Conservation (phyloP, 2,329 filamentous ascomycete genomes). For the Trichoderma lentiforme region DNA sequence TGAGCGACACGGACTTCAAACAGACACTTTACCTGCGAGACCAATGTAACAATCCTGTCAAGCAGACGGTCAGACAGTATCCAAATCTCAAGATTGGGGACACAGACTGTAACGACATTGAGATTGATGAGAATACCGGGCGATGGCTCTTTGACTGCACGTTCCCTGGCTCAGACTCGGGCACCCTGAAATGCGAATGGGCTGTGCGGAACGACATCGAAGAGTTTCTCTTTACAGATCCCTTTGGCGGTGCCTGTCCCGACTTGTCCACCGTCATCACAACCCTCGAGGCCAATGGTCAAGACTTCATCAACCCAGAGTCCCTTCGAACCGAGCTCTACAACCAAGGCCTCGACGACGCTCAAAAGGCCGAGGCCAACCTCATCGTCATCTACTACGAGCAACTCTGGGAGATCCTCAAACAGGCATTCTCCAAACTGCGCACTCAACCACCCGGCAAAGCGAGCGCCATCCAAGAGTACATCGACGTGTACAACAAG, state of each 20-base stretch:
- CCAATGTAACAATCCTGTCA: slow-evolving; percentile 34
- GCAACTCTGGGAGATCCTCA: slow-evolving; percentile 32
- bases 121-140: slow-evolving; percentile 28
- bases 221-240: slow-evolving; percentile 34
- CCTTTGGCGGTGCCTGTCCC: slow-evolving; percentile 36
- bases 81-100: slow-evolving; percentile 33
- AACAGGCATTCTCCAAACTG: slow-evolving; percentile 30
- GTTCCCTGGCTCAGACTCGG: slow-evolving; percentile 34
- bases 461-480: slow-evolving; percentile 30
- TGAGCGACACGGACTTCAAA: slow-evolving; percentile 29
- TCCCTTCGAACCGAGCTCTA: slow-evolving; percentile 29
- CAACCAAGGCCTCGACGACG: slow-evolving; percentile 24
- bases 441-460: slow-evolving; percentile 16
- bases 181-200: slow-evolving; percentile 29
- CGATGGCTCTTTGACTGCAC: slow-evolving; percentile 37
- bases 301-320: slow-evolving; percentile 29
- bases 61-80: slow-evolving; percentile 27
- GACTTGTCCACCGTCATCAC: slow-evolving; percentile 35
- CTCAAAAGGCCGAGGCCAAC: slow-evolving; percentile 25
- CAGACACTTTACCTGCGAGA: slow-evolving; percentile 34
- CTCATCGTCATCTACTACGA: slow-evolving; percentile 29
- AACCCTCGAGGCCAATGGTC: slow-evolving; percentile 28
- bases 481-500: slow-evolving; percentile 32
- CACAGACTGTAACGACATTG: slow-evolving; percentile 30
- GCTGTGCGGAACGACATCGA: slow-evolving; percentile 32